Conservation (phyloP, 495 filamentous ascomycete species). For the Aspergillus haitiensis region DNA sequence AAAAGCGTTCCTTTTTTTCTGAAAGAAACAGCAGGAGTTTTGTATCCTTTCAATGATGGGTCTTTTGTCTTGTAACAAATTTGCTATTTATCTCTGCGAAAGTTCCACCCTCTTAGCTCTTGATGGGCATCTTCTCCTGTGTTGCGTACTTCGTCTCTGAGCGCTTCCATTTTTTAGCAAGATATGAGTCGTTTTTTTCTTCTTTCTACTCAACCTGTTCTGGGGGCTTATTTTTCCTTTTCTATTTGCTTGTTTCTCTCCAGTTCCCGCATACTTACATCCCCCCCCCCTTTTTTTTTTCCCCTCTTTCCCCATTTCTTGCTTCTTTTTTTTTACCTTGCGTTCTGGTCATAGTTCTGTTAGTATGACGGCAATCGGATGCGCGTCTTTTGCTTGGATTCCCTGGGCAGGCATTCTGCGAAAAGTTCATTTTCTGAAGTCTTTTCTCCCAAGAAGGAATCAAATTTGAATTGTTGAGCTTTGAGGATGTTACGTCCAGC, state of each 20-base stretch:
- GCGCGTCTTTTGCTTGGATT: slow-evolving; percentile 43
- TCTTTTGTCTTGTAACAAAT: slow-evolving; percentile 47
- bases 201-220: slow-evolving; percentile 19
- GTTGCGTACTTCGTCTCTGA: slow-evolving; percentile 49
- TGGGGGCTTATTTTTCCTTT: slow-evolving; percentile 16
- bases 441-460: slow-evolving; percentile 39
- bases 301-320: slow-evolving; percentile 10
- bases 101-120: slow-evolving; percentile 45
- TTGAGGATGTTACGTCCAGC: slow-evolving; percentile 38
- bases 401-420: slow-evolving; percentile 53
- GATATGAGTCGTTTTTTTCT: slow-evolving; percentile 37
- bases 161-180: slow-evolving; percentile 49
- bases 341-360: slow-evolving; percentile 33
- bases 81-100: slow-evolving; percentile 43
- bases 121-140: slow-evolving; percentile 50
- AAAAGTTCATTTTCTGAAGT: slow-evolving; percentile 47
- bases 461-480: slow-evolving; percentile 44
- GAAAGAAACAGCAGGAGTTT: slow-evolving; percentile 52
- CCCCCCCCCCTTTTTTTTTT: slow-evolving; percentile 10
- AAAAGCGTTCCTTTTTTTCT: slow-evolving; percentile 46
- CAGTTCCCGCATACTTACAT: slow-evolving; percentile 16
- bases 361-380: slow-evolving; percentile 42
- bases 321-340: slow-evolving; percentile 23
- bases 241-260: slow-evolving; percentile 9
- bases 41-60: slow-evolving; percentile 50